Evolutionary conservation across 2,329 filamentous ascomycete genomes (phyloP).

Genomic region (Dryadomyces quercivorus): DNA sequence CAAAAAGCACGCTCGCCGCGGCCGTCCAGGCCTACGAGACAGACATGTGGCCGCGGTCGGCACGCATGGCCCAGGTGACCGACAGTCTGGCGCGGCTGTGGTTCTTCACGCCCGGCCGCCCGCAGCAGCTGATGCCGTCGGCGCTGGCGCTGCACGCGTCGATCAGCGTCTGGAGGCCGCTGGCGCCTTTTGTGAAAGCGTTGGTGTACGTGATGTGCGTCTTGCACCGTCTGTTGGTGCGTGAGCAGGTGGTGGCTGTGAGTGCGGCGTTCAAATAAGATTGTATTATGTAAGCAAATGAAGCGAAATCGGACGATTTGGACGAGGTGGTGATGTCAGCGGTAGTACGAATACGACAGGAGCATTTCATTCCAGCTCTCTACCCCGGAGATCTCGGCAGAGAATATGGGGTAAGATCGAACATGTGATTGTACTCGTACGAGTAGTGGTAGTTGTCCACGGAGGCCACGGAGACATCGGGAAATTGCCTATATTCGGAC

Average conservation of each 20-base stretch:
- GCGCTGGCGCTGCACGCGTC: constrained; percentile 18
- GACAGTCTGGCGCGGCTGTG: constrained; percentile 27
- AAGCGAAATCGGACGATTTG: too few relatives aligned
- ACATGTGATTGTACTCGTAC: too few relatives aligned
- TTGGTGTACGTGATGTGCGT: background rate
- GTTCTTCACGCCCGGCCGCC: constrained; percentile 34
- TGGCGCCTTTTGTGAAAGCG: background rate
- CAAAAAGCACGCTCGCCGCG: constrained; percentile 15
- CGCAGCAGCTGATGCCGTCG: constrained; percentile 28
- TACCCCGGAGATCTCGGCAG: too few relatives aligned
- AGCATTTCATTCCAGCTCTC: too few relatives aligned
- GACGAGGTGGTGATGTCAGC: too few relatives aligned
- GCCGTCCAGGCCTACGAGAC: constrained; percentile 24
- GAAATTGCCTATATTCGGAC: too few relatives aligned
- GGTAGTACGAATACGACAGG: too few relatives aligned
- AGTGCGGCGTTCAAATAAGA: background rate
- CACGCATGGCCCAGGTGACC: constrained; percentile 16
- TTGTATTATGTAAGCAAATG: too few relatives aligned
- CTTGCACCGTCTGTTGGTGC: background rate
- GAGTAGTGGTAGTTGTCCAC: too few relatives aligned
- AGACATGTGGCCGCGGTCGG: constrained; percentile 24
- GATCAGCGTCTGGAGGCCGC: background rate
- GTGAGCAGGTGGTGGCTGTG: background rate
- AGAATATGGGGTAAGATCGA: too few relatives aligned
- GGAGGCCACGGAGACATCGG: too few relatives aligned